Evolutionary conservation across 2,329 filamentous ascomycete genomes (phyloP).

Genomic region (Hymenoscyphus scutula): DNA sequence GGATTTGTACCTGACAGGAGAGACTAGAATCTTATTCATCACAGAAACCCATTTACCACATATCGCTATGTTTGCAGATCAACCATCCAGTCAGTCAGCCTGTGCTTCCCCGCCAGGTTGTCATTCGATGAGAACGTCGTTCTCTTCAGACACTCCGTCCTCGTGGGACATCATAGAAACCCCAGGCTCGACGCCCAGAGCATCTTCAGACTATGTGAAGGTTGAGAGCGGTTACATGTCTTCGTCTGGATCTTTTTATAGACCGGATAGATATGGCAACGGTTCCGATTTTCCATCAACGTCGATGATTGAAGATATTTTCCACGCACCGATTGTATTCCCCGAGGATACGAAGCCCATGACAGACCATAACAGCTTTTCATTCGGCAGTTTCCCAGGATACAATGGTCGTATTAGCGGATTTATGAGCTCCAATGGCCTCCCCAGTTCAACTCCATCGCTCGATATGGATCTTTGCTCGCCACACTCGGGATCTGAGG

Average conservation of each 20-base stretch:
- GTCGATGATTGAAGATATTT: conserved; percentile 20
- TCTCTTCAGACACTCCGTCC: conserved; percentile 18
- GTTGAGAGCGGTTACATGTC: conserved; percentile 20
- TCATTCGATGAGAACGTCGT: conserved; percentile 18
- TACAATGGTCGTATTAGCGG: conserved; percentile 8
- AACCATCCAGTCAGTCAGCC: conserved; percentile 9
- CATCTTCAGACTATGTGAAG: conserved; percentile 16
- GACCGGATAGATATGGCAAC: conserved; percentile 15
- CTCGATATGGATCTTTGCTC: conserved; percentile 25
- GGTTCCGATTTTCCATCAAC: conserved; percentile 17
- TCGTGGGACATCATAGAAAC: conserved; percentile 18
- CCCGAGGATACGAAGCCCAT: conserved; percentile 11
- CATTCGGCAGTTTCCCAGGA: conserved; percentile 11
- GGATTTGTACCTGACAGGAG: neutral
- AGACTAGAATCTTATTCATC: neutral
- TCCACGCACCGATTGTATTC: conserved; percentile 19
- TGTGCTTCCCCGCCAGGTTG: conserved; percentile 15
- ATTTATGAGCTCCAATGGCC: conserved; percentile 7
- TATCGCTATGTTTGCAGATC: conserved; percentile 23
- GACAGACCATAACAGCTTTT: conserved; percentile 15
- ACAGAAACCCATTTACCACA: neutral
- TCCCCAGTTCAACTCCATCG: conserved; percentile 20
- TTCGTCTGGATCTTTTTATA: conserved; percentile 11
- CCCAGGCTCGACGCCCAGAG: conserved; percentile 16
- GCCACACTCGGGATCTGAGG: conserved; percentile 20